Evolutionary conservation across 1,284 basidiomycete species (phyloP).

Genomic region (Sutorius eximius): DNA sequence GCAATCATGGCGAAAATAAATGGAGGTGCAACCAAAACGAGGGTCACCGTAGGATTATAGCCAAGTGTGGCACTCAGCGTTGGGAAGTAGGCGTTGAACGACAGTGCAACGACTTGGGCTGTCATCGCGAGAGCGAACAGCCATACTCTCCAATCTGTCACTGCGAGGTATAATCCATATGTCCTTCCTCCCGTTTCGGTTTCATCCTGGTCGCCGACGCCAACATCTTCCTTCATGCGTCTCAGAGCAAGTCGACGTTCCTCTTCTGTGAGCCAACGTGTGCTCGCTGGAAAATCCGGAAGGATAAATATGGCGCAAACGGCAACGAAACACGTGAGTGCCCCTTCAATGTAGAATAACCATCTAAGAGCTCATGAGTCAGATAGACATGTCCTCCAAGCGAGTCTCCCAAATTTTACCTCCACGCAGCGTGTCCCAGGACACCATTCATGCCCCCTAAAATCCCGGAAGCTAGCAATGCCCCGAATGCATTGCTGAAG

Average conservation of each 20-base stretch:
- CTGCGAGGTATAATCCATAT: slow-evolving; percentile 56
- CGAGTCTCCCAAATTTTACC: slow-evolving; percentile 37
- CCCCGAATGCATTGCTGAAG: slow-evolving; percentile 82
- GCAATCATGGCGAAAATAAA: slow-evolving; percentile 69
- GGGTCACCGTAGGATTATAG: slow-evolving; percentile 60
- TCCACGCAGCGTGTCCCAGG: slow-evolving; percentile 74
- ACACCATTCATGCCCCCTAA: slow-evolving; percentile 68
- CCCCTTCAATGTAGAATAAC: slow-evolving; percentile 77
- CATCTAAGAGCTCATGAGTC: slow-evolving; percentile 43
- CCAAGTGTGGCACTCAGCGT: slow-evolving; percentile 71
- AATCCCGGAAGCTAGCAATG: slow-evolving; percentile 76
- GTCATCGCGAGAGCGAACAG: slow-evolving; percentile 55
- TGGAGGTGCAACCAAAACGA: slow-evolving; percentile 77
- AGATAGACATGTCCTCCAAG: slow-evolving; percentile 23
- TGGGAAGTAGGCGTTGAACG: slow-evolving; percentile 80
- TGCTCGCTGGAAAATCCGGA: slow-evolving; percentile 73
- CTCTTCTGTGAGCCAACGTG: slow-evolving; percentile 58
- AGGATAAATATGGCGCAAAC: slow-evolving; percentile 64
- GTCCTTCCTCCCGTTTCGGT: slow-evolving; percentile 32
- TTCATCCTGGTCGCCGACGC: slow-evolving; percentile 32
- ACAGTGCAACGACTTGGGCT: slow-evolving; percentile 41
- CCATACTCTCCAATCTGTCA: slow-evolving; percentile 67
- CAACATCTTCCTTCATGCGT: slow-evolving; percentile 75
- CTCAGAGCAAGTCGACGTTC: slow-evolving; percentile 69
- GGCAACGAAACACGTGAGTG: slow-evolving; percentile 66